Percentiles rank a stretch among this genome's conserved stretches.
Evolutionary conservation across 805 yeast genomes (phyloP).

Genomic region (Jamesozyma rosinii): DNA sequence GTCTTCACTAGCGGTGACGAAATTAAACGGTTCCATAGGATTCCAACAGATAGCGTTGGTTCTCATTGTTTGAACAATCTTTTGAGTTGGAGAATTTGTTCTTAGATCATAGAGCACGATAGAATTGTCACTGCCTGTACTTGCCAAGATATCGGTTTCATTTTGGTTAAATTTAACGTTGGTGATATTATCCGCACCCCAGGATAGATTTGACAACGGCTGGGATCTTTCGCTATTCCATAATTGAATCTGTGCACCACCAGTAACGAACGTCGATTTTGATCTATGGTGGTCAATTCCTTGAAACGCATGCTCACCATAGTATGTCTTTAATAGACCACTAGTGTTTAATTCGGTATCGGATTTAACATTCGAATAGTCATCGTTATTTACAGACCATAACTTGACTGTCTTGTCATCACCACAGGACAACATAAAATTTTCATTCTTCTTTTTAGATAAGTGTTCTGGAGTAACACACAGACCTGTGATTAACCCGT

Average conservation of each 20-base stretch:
- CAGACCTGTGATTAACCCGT: conserved; percentile 81
- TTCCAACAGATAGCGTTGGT: conserved; percentile 89
- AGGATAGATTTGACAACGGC: conserved; percentile 67
- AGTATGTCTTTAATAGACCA: conserved; percentile 57
- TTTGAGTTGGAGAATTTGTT: conserved; percentile 86
- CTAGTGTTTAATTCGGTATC: conserved; percentile 28
- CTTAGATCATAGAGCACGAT: conserved; percentile 84
- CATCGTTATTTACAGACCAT: conserved; percentile 65
- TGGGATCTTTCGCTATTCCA: conserved; percentile 83
- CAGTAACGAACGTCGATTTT: conserved; percentile 74
- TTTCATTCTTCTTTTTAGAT: conserved; percentile 28
- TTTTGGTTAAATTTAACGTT: conserved; percentile 81
- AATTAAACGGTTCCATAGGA: conserved; percentile 93
- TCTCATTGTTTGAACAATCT: conserved; percentile 70
- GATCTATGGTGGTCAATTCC: conserved; percentile 79
- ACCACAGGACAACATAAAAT: conserved; percentile 68
- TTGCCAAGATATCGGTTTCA: conserved; percentile 80
- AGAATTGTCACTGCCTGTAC: conserved; percentile 85
- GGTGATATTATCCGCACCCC: conserved; percentile 93
- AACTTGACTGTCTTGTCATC: conserved; percentile 81
- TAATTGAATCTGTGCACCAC: conserved; percentile 80
- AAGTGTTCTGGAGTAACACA: conserved; percentile 49
- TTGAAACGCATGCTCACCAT: conserved; percentile 77
- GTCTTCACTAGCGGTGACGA: conserved; percentile 89
- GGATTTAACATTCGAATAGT: conserved; percentile 32